These are phyloP conservation scores for Colletotrichum scovillei DNA, from an alignment of 2,329 filamentous ascomycete species.

Conservation along the genomic window DNA sequence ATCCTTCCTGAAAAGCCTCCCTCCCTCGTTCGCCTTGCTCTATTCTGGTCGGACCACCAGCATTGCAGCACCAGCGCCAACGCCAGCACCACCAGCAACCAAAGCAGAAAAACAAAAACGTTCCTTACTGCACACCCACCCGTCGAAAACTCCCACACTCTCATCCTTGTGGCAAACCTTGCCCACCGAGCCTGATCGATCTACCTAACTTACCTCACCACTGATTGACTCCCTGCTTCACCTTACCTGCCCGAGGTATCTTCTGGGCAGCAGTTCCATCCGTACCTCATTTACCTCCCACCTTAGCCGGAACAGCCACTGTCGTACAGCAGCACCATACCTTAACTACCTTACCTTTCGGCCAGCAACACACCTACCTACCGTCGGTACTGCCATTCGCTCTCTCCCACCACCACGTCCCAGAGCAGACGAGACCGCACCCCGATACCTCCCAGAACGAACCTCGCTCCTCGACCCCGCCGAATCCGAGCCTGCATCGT, in stretches of 20 bases:
- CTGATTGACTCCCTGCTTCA: constrained; percentile 9
- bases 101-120: constrained; percentile 6
- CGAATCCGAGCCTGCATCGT: constrained; percentile 34
- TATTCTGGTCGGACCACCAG: constrained; percentile 17
- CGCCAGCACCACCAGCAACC: background rate
- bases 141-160: constrained; percentile 13
- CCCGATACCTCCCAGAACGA: constrained; percentile 17
- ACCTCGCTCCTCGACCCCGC: constrained; percentile 33
- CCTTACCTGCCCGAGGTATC: constrained; percentile 15
- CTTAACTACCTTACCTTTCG: background rate
- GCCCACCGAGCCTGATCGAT: constrained; percentile 7
- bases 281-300: constrained; percentile 17
- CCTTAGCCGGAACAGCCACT: constrained; percentile 28
- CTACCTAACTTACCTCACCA: constrained; percentile 1
- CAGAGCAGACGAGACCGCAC: constrained; percentile 18
- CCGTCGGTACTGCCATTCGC: constrained; percentile 17
- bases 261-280: constrained; percentile 14
- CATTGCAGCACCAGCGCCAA: background rate
- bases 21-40: background rate
- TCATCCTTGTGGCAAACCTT: constrained; percentile 35
- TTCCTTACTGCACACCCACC: constrained; percentile 1
- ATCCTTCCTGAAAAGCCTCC: background rate
- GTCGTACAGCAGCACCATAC: constrained; percentile 11
- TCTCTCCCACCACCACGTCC: constrained; percentile 1
- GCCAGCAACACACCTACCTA: constrained; percentile 8